A percentile compares a stretch with the other conserved stretches of the same genome.
phyloP scores from a whole-genome alignment of 2,329 filamentous ascomycete genomes.

The Triangularia verruculosa region DNA sequence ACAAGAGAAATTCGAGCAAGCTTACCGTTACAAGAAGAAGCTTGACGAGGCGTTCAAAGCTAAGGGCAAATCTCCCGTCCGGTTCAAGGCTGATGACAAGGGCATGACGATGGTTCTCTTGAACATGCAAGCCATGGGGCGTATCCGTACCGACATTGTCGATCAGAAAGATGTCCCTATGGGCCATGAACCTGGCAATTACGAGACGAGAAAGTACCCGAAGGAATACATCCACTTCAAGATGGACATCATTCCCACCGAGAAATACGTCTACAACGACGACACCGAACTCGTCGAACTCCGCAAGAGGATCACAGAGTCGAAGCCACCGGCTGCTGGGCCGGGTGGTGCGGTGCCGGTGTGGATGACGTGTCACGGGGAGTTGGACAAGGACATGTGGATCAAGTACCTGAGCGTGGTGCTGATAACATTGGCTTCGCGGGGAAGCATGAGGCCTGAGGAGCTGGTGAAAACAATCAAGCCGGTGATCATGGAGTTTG shows the following conservation, averaged over 20 bases:
- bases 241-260: slow-evolving; percentile 57
- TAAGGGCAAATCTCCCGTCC: slow-evolving; percentile 39
- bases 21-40: slow-evolving; percentile 55
- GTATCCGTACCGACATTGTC: slow-evolving; percentile 51
- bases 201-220: slow-evolving; percentile 66
- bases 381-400: slow-evolving; percentile 60
- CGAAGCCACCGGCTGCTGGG: slow-evolving; percentile 40
- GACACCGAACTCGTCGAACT: slow-evolving; percentile 42
- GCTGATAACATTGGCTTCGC: slow-evolving; percentile 59
- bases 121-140: slow-evolving; percentile 60
- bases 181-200: slow-evolving; percentile 68
- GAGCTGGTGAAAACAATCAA: slow-evolving; percentile 55
- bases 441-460: slow-evolving; percentile 53
- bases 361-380: slow-evolving; percentile 69
- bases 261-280: slow-evolving; percentile 55
- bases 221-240: slow-evolving; percentile 64
- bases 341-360: slow-evolving; percentile 57
- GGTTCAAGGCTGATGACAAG: slow-evolving; percentile 56
- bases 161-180: slow-evolving; percentile 63
- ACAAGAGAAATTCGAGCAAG: slow-evolving; percentile 54
- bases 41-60: slow-evolving; percentile 56
- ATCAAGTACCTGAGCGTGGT: slow-evolving; percentile 60
- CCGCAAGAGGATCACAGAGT: slow-evolving; percentile 30
- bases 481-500: slow-evolving; percentile 60
- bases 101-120: slow-evolving; percentile 65